Evolutionary conservation across 768 basidiomycete genomes (phyloP), one percentile per base, ranked within the genome.

Genomic region (Leccinum sublutescens): DNA sequence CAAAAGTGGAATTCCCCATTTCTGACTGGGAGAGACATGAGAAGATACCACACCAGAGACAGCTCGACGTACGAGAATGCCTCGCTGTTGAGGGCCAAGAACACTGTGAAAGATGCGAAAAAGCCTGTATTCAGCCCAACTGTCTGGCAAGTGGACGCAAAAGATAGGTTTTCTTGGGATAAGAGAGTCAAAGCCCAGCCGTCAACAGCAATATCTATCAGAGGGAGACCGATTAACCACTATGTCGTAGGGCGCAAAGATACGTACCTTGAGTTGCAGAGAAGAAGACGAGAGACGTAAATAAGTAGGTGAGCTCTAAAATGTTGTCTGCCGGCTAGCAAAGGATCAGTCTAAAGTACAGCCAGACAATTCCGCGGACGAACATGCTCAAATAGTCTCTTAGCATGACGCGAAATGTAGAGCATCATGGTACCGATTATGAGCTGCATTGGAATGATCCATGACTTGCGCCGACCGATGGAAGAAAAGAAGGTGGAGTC

Each of bases 391-490:
- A 97, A 82, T 63, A 95, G 77, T 63, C 82, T 82, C 67, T 93
- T 82, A 7, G 88, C 87, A 64, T 89, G 85, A 56, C 83, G 71
- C 5, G 91, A 89, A 60, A 93, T 86, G 66, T 85, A 87, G 38
- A 91, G 67, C 89, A 93, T 91, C 59, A 94, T 76, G 45, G 83
- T 79, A 45, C 94, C 97, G 52, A 98, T 90, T 63, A 94, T 85
- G 33, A 87, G 71, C 72, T 99, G 97, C 82, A 99, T 97, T 48
- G 97, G 97, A 62, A 98, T 88, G 65, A 99, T 98, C 97, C 97
- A 99, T 61, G 93, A 95, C 75, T 98, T 99, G 63, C 97, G 82
- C 52, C 97, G 87, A n/a, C 97, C 97, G 62, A 95, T 64, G 45
- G 85, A 87, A 38, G 85, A 76, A 67, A 89, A 79, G 74, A 89